Evolutionary conservation across 768 basidiomycete species (phyloP).

Genomic region (Boletus sp.): DNA sequence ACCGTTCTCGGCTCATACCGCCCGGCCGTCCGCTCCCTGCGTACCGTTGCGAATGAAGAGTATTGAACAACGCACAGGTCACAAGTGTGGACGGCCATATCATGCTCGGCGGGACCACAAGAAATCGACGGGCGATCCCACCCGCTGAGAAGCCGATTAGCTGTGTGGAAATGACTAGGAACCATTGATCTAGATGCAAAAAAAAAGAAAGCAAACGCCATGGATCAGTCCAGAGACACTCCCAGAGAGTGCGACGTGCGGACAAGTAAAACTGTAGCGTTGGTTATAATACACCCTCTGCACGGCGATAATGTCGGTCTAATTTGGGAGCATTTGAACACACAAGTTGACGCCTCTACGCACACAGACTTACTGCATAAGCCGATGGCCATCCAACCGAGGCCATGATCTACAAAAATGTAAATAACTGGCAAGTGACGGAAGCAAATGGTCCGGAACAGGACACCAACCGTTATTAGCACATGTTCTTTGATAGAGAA

Average conservation of each 20-base stretch:
- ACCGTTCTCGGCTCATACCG: slow-evolving; percentile 70
- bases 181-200: slow-evolving; percentile 60
- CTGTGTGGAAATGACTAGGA: slow-evolving; percentile 72
- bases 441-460: slow-evolving; percentile 31
- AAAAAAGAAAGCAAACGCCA: background rate
- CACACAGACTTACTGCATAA: slow-evolving; percentile 46
- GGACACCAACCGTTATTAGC: slow-evolving; percentile 47
- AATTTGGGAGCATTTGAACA: background rate
- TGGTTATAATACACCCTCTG: slow-evolving; percentile 72
- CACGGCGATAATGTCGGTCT: slow-evolving; percentile 73
- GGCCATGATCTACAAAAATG: slow-evolving; percentile 45
- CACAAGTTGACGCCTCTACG: background rate
- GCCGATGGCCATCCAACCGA: slow-evolving; percentile 57
- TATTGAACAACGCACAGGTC: slow-evolving; percentile 73
- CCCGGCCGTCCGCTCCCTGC: slow-evolving; percentile 58
- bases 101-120: slow-evolving; percentile 54
- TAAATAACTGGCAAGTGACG: slow-evolving; percentile 17
- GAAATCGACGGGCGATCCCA: slow-evolving; percentile 69
- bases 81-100: slow-evolving; percentile 80
- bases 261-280: slow-evolving; percentile 57
- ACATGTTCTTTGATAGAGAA: slow-evolving; percentile 80
- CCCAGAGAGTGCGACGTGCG: slow-evolving; percentile 13
- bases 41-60: slow-evolving; percentile 67
- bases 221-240: background rate
- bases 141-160: slow-evolving; percentile 84